Evolutionary conservation across 768 basidiomycete genomes (phyloP), one percentile per base, ranked within the genome.

Genomic region (Amylocystis lapponica): DNA sequence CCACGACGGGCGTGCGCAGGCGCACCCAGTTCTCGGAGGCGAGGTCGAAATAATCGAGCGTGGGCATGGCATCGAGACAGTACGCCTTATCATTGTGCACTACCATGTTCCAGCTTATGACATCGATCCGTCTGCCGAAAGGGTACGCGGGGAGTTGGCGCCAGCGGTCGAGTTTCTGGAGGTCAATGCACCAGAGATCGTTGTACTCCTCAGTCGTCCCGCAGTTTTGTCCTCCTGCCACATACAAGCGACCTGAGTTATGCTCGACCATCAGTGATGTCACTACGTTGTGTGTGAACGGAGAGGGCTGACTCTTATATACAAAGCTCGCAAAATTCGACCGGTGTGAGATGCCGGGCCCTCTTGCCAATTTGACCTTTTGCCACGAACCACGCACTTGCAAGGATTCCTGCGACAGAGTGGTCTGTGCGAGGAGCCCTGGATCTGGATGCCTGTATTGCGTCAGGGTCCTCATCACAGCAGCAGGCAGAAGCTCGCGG

Each of bases 361-460:
- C n/a, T 60, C 62, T 33, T 2, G 43, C 48, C 35, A 56, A 44
- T 25, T 50, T 46, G 4, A 68, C 43, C 46, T 65, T 64, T 43
- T 51, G 48, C 69, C 66, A 68, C 0, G 64, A 66, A 1, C 69
- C 68, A 4, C 54, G 57, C 5, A 66, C 47, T 39, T 72, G 69
- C 27, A 55, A 29, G 5, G 22, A 27, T 9, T 46, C 37, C 13
- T 49, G 11, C 12, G 23, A 33, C 29, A 51, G n/a, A 10, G 45
- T 41, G 6, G 36, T 19, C n/a, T 46, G 35, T 25, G 49, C 42
- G n/a, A 37, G 36, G 14, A 48, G n/a, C 22, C 43, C 10, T 3
- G 47, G 46, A 19, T 55, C 54, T 2, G 54, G 51, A 29, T 55
- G 54, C 33, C 48, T 41, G 12, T 27, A 27, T 29, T 41, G 35